phyloP scores from a whole-genome alignment of 768 basidiomycete species.

The Boletus tylopilopsis region DNA sequence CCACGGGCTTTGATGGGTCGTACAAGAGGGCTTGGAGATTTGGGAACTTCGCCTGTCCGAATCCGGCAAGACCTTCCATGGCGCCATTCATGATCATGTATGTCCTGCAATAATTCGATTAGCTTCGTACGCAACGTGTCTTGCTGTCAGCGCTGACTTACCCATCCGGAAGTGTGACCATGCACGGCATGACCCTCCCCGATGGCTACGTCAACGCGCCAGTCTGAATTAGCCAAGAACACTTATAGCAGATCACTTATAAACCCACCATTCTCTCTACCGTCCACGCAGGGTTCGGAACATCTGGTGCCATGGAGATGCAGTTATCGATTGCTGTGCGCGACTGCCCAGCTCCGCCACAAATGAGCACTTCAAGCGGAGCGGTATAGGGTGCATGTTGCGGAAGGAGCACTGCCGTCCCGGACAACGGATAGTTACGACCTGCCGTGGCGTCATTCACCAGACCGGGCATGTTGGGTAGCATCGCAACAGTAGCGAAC shows the following conservation, averaged over 20 bases:
- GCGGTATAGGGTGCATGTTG: slow-evolving; percentile 71
- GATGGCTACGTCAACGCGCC: slow-evolving; percentile 46
- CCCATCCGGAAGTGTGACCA: slow-evolving; percentile 56
- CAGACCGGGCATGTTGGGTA: slow-evolving; percentile 74
- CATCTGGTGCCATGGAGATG: slow-evolving; percentile 65
- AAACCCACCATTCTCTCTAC: slow-evolving; percentile 72
- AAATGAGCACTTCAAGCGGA: slow-evolving; percentile 64
- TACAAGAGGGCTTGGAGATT: slow-evolving; percentile 66
- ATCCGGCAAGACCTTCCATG: slow-evolving; percentile 65
- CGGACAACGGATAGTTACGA: slow-evolving; percentile 76
- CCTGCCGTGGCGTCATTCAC: slow-evolving; percentile 69
- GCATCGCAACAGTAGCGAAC: slow-evolving; percentile 53
- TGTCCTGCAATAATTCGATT: slow-evolving; percentile 47
- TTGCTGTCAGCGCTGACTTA: not conserved
- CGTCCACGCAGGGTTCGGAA: slow-evolving; percentile 55
- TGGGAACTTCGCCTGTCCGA: slow-evolving; percentile 63
- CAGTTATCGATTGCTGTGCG: slow-evolving; percentile 58
- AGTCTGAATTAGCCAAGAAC: not conserved
- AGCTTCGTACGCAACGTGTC: not conserved
- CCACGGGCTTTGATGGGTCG: slow-evolving; percentile 56
- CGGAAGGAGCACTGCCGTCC: slow-evolving; percentile 65
- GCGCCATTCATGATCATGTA: slow-evolving; percentile 77
- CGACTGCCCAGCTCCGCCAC: slow-evolving; percentile 73
- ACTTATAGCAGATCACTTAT: not conserved
- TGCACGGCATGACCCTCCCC: slow-evolving; percentile 75